Evolutionary conservation across 768 basidiomycete species (phyloP).

Genomic region (Russula vinacea): DNA sequence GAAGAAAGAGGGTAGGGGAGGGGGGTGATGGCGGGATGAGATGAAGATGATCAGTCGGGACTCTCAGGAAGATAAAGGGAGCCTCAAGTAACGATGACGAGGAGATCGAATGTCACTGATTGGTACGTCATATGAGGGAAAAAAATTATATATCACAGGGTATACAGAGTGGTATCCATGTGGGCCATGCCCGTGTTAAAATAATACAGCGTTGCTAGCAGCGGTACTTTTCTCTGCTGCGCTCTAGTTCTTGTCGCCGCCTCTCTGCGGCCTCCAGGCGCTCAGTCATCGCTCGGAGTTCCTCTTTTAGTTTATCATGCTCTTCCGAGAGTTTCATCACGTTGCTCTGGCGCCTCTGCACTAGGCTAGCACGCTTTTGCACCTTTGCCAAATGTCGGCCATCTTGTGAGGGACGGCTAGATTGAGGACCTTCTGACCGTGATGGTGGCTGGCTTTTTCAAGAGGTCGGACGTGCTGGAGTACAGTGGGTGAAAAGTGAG

Average conservation of each 20-base stretch:
- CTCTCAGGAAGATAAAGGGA: background rate
- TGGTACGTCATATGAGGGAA: constrained; percentile 3
- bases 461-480: background rate
- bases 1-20: background rate
- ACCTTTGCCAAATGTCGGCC: constrained; percentile 25
- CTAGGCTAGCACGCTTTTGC: constrained; percentile 35
- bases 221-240: constrained; percentile 4
- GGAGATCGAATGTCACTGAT: background rate
- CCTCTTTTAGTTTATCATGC: constrained; percentile 73
- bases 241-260: constrained; percentile 46
- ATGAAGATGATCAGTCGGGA: constrained; percentile 6
- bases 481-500: background rate
- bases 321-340: constrained; percentile 74
- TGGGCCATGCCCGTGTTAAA: constrained; percentile 3
- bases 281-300: constrained; percentile 72
- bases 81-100: background rate
- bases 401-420: background rate
- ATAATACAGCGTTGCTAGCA: constrained; percentile 2
- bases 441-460: constrained; percentile 11
- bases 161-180: background rate
- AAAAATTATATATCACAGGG: background rate
- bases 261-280: constrained; percentile 72
- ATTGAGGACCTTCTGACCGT: background rate
- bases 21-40: background rate
- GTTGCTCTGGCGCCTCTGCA: constrained; percentile 70